phyloP scores from a whole-genome alignment of 2,329 filamentous ascomycete species.

The Epichloe baconii region DNA sequence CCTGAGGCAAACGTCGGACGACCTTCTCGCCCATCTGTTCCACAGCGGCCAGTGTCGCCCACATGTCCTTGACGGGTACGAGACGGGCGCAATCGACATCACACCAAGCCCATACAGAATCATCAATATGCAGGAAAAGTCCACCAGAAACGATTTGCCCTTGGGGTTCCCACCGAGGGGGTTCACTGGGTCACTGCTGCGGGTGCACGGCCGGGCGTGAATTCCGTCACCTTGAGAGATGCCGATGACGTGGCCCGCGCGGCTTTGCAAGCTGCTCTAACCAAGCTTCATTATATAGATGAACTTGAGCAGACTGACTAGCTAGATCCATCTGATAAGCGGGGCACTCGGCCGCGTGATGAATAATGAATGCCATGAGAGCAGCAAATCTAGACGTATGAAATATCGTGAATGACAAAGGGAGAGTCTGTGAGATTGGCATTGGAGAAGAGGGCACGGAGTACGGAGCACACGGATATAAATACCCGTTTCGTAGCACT shows the following conservation, averaged over 20 bases:
- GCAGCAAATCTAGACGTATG: too few species aligned
- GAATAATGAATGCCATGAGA: too few species aligned
- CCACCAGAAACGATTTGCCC: conserved; percentile 2
- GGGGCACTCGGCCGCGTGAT: too few species aligned
- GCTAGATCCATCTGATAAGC: too few species aligned
- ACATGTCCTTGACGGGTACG: conserved; percentile 3
- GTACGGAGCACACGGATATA: too few species aligned
- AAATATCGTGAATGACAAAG: too few species aligned
- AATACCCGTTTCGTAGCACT: too few species aligned
- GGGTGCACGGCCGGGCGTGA: conserved; percentile 3
- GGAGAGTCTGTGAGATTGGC: too few species aligned
- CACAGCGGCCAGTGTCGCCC: conserved; percentile 3
- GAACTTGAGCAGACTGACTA: too few species aligned
- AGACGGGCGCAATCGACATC: conserved; percentile 4
- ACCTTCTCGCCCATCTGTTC: conserved; percentile 1
- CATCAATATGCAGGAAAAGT: neutral
- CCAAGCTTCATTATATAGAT: too few species aligned
- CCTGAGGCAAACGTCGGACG: conserved; percentile 1
- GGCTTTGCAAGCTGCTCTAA: neutral
- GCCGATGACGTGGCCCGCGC: conserved; percentile 5
- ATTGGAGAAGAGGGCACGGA: too few species aligned
- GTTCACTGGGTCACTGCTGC: conserved; percentile 6
- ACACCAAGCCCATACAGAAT: conserved; percentile 1
- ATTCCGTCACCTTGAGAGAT: conserved; percentile 4
- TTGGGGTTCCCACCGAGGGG: conserved; percentile 4